Conservation (phyloP, 2,329 filamentous ascomycete species). For the Neonectria magnoliae region DNA sequence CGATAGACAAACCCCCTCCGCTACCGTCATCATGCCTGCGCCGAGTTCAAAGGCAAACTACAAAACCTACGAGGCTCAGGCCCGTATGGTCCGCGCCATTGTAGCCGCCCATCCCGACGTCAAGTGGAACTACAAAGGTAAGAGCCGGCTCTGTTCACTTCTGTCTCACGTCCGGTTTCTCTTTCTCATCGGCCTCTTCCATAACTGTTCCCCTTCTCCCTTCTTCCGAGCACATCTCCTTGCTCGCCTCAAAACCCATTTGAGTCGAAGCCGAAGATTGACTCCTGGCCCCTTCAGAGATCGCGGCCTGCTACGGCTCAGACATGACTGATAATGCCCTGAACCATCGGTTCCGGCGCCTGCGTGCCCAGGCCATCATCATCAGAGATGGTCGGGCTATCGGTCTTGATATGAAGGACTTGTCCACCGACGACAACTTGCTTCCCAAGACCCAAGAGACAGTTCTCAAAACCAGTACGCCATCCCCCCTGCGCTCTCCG, state of each 20-base stretch:
- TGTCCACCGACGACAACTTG: slow-evolving; percentile 48
- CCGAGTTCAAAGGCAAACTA: slow-evolving; percentile 61
- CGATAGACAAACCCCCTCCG: not conserved
- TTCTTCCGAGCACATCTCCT: not conserved
- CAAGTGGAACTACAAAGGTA: slow-evolving; percentile 71
- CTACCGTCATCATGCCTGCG: slow-evolving; percentile 54
- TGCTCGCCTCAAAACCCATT: slow-evolving; percentile 15
- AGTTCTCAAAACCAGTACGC: slow-evolving; percentile 55
- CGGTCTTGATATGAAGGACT: slow-evolving; percentile 55
- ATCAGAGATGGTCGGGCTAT: slow-evolving; percentile 49
- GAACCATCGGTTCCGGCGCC: slow-evolving; percentile 62
- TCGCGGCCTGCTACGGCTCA: slow-evolving; percentile 59
- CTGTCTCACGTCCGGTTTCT: not conserved
- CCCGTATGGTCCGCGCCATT: slow-evolving; percentile 69
- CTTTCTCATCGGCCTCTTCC: not conserved
- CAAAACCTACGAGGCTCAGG: slow-evolving; percentile 67
- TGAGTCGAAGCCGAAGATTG: slow-evolving; percentile 44
- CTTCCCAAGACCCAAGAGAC: slow-evolving; percentile 52
- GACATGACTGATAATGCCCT: slow-evolving; percentile 59
- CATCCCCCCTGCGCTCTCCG: slow-evolving; percentile 8
- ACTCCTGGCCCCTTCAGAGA: slow-evolving; percentile 53
- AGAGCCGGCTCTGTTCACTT: slow-evolving; percentile 40
- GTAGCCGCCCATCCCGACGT: slow-evolving; percentile 65
- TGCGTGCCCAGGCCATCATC: slow-evolving; percentile 54
- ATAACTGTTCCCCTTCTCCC: not conserved